Conservation (phyloP, 2,329 filamentous ascomycete species). For the Verticillium klebahnii region DNA sequence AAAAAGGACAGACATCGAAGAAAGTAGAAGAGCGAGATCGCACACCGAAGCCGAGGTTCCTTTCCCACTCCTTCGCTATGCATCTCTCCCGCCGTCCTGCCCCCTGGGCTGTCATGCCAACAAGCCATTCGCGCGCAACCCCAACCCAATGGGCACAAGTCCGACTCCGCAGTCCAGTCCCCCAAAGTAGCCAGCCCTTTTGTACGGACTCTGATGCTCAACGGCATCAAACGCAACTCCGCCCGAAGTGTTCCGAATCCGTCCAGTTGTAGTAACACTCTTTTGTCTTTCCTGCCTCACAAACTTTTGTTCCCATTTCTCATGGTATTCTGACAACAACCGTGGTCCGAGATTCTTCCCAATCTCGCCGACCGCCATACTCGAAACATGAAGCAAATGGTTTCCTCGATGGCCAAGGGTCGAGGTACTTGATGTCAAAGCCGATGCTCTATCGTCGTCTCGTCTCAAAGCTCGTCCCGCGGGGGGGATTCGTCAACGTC, state of each 20-base stretch:
- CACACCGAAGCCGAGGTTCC: conserved; percentile 33
- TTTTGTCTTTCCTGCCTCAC: conserved; percentile 39
- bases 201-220: conserved; percentile 15
- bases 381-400: conserved; percentile 17
- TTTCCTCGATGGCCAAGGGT: conserved; percentile 30
- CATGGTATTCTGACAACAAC: conserved; percentile 19
- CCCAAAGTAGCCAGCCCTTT: conserved; percentile 12
- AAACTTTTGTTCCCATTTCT: conserved; percentile 28
- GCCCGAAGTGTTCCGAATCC: conserved; percentile 17
- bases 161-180: background rate
- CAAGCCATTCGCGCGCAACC: conserved; percentile 1
- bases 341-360: conserved; percentile 37
- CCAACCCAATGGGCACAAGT: conserved; percentile 2
- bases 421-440: conserved; percentile 7
- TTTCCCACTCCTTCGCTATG: conserved; percentile 40
- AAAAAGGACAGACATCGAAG: conserved; percentile 5
- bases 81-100: conserved; percentile 23
- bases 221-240: conserved; percentile 20
- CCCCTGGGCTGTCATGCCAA: background rate
- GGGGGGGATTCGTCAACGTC: conserved; percentile 3
- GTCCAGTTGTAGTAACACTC: conserved; percentile 21
- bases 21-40: conserved; percentile 9
- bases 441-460: conserved; percentile 39
- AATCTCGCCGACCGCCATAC: conserved; percentile 30
- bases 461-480: conserved; percentile 33